Conservation (phyloP, 768 basidiomycete species). For the Xerocomus spinulosus region DNA sequence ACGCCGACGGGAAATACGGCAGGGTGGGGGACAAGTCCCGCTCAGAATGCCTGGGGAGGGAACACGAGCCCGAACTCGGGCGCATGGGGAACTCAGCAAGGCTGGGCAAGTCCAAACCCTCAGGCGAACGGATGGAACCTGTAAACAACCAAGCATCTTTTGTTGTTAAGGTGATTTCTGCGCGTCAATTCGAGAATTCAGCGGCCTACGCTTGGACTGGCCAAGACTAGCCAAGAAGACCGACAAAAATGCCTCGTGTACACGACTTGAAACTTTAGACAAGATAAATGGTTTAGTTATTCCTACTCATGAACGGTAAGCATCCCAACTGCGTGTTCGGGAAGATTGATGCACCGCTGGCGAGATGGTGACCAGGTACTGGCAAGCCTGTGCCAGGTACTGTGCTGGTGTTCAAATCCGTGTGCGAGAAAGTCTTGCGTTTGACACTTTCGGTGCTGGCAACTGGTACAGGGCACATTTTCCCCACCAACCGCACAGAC, state of each 20-base stretch:
- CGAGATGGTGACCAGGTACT: neutral
- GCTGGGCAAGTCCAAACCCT: constrained; percentile 48
- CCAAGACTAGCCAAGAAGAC: neutral
- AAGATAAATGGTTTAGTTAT: neutral
- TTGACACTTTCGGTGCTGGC: too few relatives aligned
- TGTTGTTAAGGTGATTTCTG: neutral
- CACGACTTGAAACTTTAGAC: neutral
- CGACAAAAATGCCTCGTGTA: neutral
- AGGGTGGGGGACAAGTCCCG: constrained; percentile 31
- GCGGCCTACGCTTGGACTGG: neutral
- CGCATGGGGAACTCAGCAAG: constrained; percentile 33
- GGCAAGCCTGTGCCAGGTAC: too few relatives aligned
- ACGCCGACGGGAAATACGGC: constrained; percentile 28
- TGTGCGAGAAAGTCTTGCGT: neutral
- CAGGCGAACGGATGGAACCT: constrained; percentile 55
- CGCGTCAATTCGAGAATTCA: neutral
- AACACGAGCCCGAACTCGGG: constrained; percentile 28
- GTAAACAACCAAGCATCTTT: constrained; percentile 4
- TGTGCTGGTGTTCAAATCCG: too few relatives aligned
- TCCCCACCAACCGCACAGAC: too few relatives aligned
- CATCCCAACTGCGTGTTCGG: neutral
- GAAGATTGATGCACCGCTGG: neutral
- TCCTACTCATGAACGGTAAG: neutral
- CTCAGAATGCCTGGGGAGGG: constrained; percentile 37
- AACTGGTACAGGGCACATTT: too few relatives aligned